These are phyloP conservation scores for Lycium ferocissimum DNA, from an alignment of 257 asterid species.

Conservation along the genomic window DNA sequence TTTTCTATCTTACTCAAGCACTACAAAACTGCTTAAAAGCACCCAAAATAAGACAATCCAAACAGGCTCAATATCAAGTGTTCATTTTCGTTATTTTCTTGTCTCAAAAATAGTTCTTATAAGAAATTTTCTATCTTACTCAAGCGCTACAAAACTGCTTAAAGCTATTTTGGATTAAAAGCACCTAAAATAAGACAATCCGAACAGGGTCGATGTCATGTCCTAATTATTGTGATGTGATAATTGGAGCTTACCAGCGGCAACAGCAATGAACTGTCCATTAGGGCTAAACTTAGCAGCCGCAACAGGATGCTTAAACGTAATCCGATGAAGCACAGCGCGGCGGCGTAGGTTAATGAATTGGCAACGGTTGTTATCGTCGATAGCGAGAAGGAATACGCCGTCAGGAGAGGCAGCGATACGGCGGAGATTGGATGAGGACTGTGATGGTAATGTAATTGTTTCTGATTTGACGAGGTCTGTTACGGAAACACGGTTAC, in stretches of 20 bases:
- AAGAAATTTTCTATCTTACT: too few species aligned
- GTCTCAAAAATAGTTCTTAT: too few species aligned
- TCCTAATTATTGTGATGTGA: too few species aligned
- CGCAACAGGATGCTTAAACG: conserved; percentile 73
- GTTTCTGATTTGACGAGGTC: conserved; percentile 88
- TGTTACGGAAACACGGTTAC: conserved; percentile 91
- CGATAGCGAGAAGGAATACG: conserved; percentile 76
- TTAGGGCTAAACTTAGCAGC: conserved; percentile 86
- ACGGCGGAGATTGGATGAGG: conserved; percentile 83
- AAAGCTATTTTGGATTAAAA: too few species aligned
- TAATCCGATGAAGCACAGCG: conserved; percentile 75
- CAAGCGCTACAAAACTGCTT: too few species aligned
- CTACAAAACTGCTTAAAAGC: too few species aligned
- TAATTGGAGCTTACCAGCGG: conserved; percentile 70
- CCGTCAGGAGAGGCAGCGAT: conserved; percentile 89
- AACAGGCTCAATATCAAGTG: too few species aligned
- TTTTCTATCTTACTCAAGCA: too few species aligned
- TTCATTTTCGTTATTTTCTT: too few species aligned
- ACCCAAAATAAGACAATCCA: too few species aligned
- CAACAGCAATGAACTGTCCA: conserved; percentile 78
- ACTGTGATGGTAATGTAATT: conserved; percentile 75
- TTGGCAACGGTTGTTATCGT: conserved; percentile 86
- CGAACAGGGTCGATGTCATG: too few species aligned
- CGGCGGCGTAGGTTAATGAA: conserved; percentile 87
- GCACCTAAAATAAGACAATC: too few species aligned